phyloP scores from a whole-genome alignment of 108 stramenopile species.

The Stephanodiscus triporus region DNA sequence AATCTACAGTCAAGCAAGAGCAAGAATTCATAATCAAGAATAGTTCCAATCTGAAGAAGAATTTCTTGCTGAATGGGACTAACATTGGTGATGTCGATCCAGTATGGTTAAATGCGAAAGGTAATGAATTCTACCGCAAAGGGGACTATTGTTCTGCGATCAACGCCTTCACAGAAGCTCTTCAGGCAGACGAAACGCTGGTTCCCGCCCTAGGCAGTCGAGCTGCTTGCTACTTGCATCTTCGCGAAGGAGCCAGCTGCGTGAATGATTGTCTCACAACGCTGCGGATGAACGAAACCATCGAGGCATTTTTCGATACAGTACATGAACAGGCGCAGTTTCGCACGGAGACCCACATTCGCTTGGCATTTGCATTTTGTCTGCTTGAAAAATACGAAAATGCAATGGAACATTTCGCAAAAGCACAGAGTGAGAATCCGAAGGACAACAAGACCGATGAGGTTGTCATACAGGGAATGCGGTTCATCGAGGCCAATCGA shows the following conservation, averaged over 20 bases:
- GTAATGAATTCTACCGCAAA: constrained; percentile 53
- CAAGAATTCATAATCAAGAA: constrained; percentile 67
- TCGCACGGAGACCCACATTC: constrained; percentile 13
- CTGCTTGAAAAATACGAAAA: constrained; percentile 26
- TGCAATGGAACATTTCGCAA: constrained; percentile 18
- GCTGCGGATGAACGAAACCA: constrained; percentile 9
- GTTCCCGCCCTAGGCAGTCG: constrained; percentile 24
- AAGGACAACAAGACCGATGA: constrained; percentile 25
- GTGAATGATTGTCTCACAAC: constrained; percentile 37
- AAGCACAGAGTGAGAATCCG: constrained; percentile 21
- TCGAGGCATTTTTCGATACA: constrained; percentile 15
- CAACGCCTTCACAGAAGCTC: constrained; percentile 57
- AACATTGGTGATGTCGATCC: constrained; percentile 57
- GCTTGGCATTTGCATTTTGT: constrained; percentile 44
- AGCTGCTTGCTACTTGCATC: constrained; percentile 46
- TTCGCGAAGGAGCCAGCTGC: constrained; percentile 29
- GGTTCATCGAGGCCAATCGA: constrained; percentile 26
- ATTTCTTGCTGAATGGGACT: constrained; percentile 33
- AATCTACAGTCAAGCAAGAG: constrained; percentile 56
- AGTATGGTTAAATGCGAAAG: constrained; percentile 53
- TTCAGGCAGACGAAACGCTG: constrained; percentile 38
- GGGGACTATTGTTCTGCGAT: constrained; percentile 54
- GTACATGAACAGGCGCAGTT: constrained; percentile 9
- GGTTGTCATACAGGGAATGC: constrained; percentile 16
- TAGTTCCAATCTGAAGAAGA: constrained; percentile 47